Evolutionary conservation across 495 filamentous ascomycete genomes (phyloP), one percentile per base, ranked within the genome.

Genomic region (Margaritispora aquatica): DNA sequence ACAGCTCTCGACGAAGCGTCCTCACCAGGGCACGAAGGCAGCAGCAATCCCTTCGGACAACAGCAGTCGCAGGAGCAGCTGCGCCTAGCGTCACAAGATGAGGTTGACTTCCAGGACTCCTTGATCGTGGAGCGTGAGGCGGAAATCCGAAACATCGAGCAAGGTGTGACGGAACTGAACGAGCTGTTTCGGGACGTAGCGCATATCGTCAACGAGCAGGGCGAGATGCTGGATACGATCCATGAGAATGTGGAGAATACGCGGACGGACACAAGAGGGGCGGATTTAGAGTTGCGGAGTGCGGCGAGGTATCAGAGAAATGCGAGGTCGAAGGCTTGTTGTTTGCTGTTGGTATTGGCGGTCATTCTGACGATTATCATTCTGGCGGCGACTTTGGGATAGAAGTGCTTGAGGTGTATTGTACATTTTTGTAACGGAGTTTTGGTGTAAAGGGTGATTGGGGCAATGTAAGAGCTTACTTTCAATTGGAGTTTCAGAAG

Each of bases 91-190:
- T 82, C 91, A 34, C 94, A 99, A 69, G 87, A 89, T 67, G 94
- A 99, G 66, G 94, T 99, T 52, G 92, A 97, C 67, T 99, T 97
- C 76, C 95, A 99, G 68, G 95, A 97, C 61, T 84, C 87, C 11
- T 75, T 99, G 31, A 97, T 99, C 69, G 84, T 93, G 60, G 92
- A 97, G 78, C 90, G 94, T 19, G 94, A 99, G 70, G 80, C 87
- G 21, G 94, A 97, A 77, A 99, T 99, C 64, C 86, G 92, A 27
- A 90, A 94, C 66, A 97, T 99, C 67, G 94, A 99, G 74, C 92
- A 96, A 68, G 88, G 87, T 59, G 93, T 98, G 11, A 88, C 89
- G 54, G 94, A 98, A 68, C 76, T 98, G 55, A 97, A 97, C 66
- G 94, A 97, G 70, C 78, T 98, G 27, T 98, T 97, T 78, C 80